Evolutionary conservation across 2,329 filamentous ascomycete genomes (phyloP).

Genomic region (Talaromyces atroroseus): DNA sequence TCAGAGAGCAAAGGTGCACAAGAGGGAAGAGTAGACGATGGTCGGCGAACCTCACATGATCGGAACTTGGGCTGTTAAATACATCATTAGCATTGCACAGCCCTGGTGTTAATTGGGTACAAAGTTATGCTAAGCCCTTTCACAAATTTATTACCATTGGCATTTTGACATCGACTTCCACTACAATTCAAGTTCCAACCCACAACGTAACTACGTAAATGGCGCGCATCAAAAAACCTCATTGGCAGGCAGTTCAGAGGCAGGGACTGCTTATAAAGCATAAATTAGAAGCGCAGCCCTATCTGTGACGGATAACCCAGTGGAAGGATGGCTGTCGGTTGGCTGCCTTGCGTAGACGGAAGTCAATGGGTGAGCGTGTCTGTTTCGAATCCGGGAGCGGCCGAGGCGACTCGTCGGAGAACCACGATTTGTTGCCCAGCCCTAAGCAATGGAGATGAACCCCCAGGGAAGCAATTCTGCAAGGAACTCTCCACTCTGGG

Average conservation of each 20-base stretch:
- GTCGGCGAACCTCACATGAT: constrained; percentile 3
- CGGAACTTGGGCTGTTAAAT: not conserved
- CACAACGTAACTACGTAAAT: not conserved
- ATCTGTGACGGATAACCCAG: constrained; percentile 41
- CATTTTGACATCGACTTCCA: too few relatives aligned
- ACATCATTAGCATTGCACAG: constrained; percentile 2
- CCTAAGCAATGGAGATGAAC: constrained; percentile 50
- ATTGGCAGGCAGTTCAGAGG: not conserved
- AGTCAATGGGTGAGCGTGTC: constrained; percentile 43
- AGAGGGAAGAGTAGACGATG: not conserved
- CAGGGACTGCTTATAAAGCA: not conserved
- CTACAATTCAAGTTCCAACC: too few relatives aligned
- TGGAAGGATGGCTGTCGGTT: constrained; percentile 35
- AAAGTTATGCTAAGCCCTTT: too few relatives aligned
- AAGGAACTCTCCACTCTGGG: constrained; percentile 51
- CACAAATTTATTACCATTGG: too few relatives aligned
- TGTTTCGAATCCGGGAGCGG: constrained; percentile 52
- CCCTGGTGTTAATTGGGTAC: too few relatives aligned
- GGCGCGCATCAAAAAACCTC: not conserved
- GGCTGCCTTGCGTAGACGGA: constrained; percentile 32
- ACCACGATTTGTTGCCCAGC: constrained; percentile 48
- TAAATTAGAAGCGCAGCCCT: not conserved
- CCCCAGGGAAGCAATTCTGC: constrained; percentile 58
- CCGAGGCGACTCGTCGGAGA: constrained; percentile 50
- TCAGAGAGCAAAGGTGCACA: not conserved